Base-by-base conservation (phyloP, 495 filamentous ascomycete species). In the Achaetomiella virescens region DNA sequence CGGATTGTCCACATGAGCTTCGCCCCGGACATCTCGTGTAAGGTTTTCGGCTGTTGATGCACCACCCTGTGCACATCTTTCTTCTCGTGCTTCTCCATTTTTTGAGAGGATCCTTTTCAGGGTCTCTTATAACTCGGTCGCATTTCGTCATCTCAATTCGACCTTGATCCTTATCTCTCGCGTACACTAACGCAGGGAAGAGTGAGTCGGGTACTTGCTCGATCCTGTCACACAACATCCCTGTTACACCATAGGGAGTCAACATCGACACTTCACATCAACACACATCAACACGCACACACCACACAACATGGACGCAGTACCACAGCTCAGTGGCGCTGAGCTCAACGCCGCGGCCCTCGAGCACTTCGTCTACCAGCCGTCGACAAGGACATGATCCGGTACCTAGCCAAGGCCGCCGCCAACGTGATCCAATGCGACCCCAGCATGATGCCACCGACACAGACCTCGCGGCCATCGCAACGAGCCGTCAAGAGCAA, bases 391-490 rank as follows among this genome's bases (percentile, higher is more conserved):
- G 82, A 86, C 37, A 97, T 97, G 95, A 84, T 98, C 60, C 67
- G 75, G 27, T 87, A 95, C 71, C 79, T 98, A 56, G 89, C 93
- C 40, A 69, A 79, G 43, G 91, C 91, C 64, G 92, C 93, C 25
- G 78, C 79, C 46, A 80, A 82, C 64, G 93, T 98, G 66, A 98
- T 98, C 68, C 85, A 89, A 50, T 97, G 93, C 79, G 93, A 97
- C 61, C 73, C 78, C 11, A 72, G 53, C 60, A 70, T 76, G 73
- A 71, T 72, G 72, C 66, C 73, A 15, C 36, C 56, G 45, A 29
- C 37, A 20, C 33, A 86, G 80, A 62, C 87, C 79, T 49, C 90
- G 78, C 60, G 86, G 79, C 60, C 90, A 79, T 66, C 87, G 77
- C 50, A 77, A 77, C 70, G 81, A 81, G 59, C 70, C 59, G 47